A percentile compares a stretch with the other conserved stretches of the same genome.
These are phyloP conservation scores for Fusarium hainanense DNA, from an alignment of 2,329 filamentous ascomycete species.

Conservation along the genomic window DNA sequence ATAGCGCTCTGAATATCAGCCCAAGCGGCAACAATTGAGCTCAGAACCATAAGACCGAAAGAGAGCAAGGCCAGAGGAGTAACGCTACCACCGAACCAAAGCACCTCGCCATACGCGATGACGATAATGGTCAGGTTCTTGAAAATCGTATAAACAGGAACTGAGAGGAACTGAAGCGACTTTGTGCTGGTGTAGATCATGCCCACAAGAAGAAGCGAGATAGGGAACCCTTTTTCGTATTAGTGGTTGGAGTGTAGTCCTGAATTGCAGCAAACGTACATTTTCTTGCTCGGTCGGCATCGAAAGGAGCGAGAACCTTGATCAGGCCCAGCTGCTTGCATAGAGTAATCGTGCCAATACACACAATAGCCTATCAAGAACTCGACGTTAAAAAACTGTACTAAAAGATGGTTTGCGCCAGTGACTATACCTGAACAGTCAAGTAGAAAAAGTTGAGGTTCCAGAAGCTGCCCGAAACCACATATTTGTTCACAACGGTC, in stretches of 20 bases:
- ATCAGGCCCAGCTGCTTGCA: constrained; percentile 88
- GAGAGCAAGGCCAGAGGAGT: constrained; percentile 88
- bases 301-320: constrained; percentile 83
- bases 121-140: constrained; percentile 99
- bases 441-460: constrained; percentile 98
- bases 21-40: constrained; percentile 95
- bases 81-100: constrained; percentile 97
- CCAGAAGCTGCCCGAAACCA: constrained; percentile 89
- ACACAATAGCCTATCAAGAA: constrained; percentile 79
- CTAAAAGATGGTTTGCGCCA: background rate
- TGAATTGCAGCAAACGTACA: constrained; percentile 66
- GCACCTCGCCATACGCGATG: constrained; percentile 96
- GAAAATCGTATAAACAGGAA: constrained; percentile 99
- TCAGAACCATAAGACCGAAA: constrained; percentile 96
- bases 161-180: constrained; percentile 94
- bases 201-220: constrained; percentile 93
- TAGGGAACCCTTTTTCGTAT: constrained; percentile 81
- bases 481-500: constrained; percentile 99
- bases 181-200: constrained; percentile 99
- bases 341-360: constrained; percentile 82
- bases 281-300: constrained; percentile 88
- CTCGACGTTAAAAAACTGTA: constrained; percentile 10
- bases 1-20: constrained; percentile 92
- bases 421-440: constrained; percentile 80
- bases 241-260: constrained; percentile 18